These are phyloP conservation scores for Decorospora gaudefroyi DNA, from an alignment of 2,329 filamentous ascomycete species.

Conservation along the genomic window DNA sequence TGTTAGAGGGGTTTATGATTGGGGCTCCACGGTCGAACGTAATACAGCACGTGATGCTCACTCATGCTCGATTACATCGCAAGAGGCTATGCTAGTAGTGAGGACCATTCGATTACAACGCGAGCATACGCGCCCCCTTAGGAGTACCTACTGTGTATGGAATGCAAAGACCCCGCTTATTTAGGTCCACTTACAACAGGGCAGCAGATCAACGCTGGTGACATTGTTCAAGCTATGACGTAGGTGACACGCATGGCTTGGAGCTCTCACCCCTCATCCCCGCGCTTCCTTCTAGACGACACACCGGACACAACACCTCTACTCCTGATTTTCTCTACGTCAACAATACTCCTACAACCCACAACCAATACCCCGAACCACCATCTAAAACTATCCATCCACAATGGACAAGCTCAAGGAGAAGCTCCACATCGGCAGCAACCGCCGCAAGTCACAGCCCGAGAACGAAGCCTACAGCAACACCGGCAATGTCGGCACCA, in stretches of 20 bases:
- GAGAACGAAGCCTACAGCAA: slow-evolving; percentile 25
- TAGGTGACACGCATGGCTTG: slow-evolving; percentile 21
- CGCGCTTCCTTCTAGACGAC: slow-evolving; percentile 11
- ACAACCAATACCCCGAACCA: slow-evolving; percentile 1
- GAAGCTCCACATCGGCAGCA: slow-evolving; percentile 42
- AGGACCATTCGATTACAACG: neutral
- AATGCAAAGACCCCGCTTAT: slow-evolving; percentile 10
- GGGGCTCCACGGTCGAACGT: too few relatives aligned
- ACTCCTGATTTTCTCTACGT: neutral
- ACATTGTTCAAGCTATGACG: slow-evolving; percentile 18
- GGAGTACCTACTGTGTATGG: slow-evolving; percentile 2
- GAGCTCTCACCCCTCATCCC: slow-evolving; percentile 19
- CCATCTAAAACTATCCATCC: neutral
- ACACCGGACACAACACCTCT: slow-evolving; percentile 9
- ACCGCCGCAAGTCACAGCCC: slow-evolving; percentile 38
- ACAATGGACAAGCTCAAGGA: slow-evolving; percentile 46
- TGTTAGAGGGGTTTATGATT: too few relatives aligned
- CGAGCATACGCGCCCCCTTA: slow-evolving; percentile 3
- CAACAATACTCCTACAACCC: neutral
- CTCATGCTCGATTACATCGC: too few relatives aligned
- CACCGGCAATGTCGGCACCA: slow-evolving; percentile 23
- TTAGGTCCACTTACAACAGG: slow-evolving; percentile 15
- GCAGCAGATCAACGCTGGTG: slow-evolving; percentile 14
- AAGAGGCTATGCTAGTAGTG: too few relatives aligned
- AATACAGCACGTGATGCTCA: too few relatives aligned